These are phyloP conservation scores for Candida sanyaensis DNA, from an alignment of 1,139 yeast genomes.

Conservation along the genomic window DNA sequence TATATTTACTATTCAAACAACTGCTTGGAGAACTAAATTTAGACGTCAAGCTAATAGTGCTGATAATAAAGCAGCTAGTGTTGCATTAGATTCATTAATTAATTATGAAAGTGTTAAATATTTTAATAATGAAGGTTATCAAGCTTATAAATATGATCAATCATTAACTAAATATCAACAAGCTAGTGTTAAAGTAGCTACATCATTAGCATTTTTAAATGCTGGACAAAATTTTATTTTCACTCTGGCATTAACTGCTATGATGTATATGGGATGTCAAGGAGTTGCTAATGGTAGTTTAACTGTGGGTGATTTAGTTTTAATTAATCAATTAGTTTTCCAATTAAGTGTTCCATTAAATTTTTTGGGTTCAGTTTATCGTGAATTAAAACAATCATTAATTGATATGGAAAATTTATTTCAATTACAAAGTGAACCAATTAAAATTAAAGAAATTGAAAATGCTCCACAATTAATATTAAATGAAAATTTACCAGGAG, in stretches of 20 bases:
- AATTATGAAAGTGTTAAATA: conserved; percentile 94
- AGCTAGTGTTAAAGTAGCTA: conserved; percentile 85
- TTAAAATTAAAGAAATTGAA: conserved; percentile 62
- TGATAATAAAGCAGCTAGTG: conserved; percentile 91
- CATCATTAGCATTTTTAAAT: conserved; percentile 86
- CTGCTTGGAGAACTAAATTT: conserved; percentile 95
- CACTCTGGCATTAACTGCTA: conserved; percentile 87
- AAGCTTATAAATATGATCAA: conserved; percentile 76
- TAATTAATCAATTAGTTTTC: conserved; percentile 93
- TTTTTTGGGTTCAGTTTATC: conserved; percentile 90
- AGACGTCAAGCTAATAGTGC: conserved; percentile 91
- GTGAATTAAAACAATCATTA: conserved; percentile 90
- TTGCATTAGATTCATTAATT: conserved; percentile 90
- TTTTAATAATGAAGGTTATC: conserved; percentile 84
- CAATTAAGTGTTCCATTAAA: conserved; percentile 93
- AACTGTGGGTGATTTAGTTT: conserved; percentile 94
- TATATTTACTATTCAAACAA: conserved; percentile 82
- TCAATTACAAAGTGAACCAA: conserved; percentile 74
- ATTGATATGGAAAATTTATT: conserved; percentile 92
- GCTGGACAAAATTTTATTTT: conserved; percentile 92
- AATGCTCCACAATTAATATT: conserved; percentile 61
- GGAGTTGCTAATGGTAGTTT: conserved; percentile 83
- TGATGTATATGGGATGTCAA: conserved; percentile 99
- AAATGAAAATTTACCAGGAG: conserved; percentile 54
- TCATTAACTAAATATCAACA: conserved; percentile 77